These are phyloP conservation scores for Triticum urartu DNA, from an alignment of 176 grass and related monocot species.

Conservation along the genomic window DNA sequence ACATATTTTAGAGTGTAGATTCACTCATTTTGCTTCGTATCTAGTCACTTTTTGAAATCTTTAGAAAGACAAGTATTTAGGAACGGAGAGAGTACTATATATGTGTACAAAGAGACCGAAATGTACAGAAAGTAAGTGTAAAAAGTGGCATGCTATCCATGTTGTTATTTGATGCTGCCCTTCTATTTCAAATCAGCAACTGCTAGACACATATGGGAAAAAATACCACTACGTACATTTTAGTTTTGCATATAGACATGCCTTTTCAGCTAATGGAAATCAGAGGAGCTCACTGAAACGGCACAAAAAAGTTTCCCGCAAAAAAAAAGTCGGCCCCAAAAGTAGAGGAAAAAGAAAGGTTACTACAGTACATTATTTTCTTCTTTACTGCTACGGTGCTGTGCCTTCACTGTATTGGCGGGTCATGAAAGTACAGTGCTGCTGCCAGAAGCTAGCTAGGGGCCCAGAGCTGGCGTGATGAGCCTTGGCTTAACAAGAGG, in stretches of 20 bases:
- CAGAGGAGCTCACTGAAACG: neutral
- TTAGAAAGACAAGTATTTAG: too few species aligned
- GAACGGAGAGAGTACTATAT: too few species aligned
- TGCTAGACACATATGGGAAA: neutral
- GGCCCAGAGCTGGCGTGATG: slow-evolving; percentile 47
- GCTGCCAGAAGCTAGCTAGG: slow-evolving; percentile 25
- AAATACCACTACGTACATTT: neutral
- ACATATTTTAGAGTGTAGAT: too few species aligned
- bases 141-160: neutral
- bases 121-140: neutral
- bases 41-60: too few species aligned
- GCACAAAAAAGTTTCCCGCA: neutral
- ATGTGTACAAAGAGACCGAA: neutral
- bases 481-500: slow-evolving; percentile 24
- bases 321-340: neutral
- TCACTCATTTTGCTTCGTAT: too few species aligned
- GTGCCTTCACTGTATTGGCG: neutral
- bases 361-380: neutral
- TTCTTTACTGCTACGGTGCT: neutral
- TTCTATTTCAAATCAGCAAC: neutral
- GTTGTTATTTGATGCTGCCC: neutral
- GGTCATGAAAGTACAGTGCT: slow-evolving; percentile 34
- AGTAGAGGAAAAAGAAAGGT: neutral
- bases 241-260: neutral
- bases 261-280: neutral